Evolutionary conservation across 1,284 basidiomycete species (phyloP), one percentile per base, ranked within the genome.

Genomic region (Ceratobasidium papillatum): DNA sequence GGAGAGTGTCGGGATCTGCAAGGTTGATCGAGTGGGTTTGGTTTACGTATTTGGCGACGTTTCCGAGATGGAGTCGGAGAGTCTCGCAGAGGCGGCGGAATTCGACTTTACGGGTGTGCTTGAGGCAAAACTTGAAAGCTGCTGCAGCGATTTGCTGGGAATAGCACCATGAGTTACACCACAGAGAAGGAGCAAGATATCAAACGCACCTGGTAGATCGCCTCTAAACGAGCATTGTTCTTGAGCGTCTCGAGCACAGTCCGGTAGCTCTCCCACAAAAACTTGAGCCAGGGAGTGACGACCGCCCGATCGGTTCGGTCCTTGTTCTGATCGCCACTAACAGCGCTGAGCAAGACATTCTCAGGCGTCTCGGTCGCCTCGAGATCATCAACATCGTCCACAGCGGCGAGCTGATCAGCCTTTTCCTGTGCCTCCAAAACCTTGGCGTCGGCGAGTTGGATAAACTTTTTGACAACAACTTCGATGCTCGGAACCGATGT

Each of bases 21-120:
- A 99, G 91, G 85, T 99, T 99, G 88, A 99, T 97, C n/a, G 96
- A 88, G 82, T 99, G 95, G 17, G 93, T 88, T 82, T 99, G 97
- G 83, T 98, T 93, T 3, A 94, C 87, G 84, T 98, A 98, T 85
- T 98, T 99, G 76, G 95, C 93, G 75, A 98, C 95, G 80, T 98
- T 98, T 78, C 94, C 84, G 64, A 99, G 89, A 82, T 99, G 97
- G 58, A 98, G 91, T 76, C 98, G 93, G 59, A 99, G 90, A 4
- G 96, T 98, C 81, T 99, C 98, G 84, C 96, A 98, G 3, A 99
- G 87, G 62, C 98, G 93, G 76, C 98, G 92, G 87, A 99, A 99
- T 81, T 99, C 97, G 80, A 97, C 94, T 85, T 98, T 98, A 78
- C 97, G 92, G 82, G 94, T 87, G 84, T 99, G 94, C 81, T 91